Conservation (phyloP, 2,329 filamentous ascomycete genomes). For the Verticillium zaregamsianum region DNA sequence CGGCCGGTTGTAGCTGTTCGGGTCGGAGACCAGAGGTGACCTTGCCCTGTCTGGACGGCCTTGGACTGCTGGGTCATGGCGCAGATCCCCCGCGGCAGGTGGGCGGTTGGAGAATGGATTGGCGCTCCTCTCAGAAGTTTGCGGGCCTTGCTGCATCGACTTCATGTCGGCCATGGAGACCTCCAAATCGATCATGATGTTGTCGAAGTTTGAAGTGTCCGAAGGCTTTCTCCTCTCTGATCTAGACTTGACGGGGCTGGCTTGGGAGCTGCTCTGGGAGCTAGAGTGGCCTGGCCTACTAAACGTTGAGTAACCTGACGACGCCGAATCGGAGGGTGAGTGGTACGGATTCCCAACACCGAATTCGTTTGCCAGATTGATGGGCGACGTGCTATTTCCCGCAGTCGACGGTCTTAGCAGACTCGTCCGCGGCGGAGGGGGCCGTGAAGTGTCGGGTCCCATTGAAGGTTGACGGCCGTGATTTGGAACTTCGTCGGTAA, state of each 20-base stretch:
- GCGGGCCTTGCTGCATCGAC: slow-evolving; percentile 21
- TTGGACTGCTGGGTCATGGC: slow-evolving; percentile 27
- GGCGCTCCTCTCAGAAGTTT: slow-evolving; percentile 13
- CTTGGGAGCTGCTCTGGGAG: slow-evolving; percentile 54
- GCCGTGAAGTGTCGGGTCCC: slow-evolving; percentile 45
- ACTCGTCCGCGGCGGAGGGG: slow-evolving; percentile 49
- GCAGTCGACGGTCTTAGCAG: slow-evolving; percentile 37
- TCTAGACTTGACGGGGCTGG: slow-evolving; percentile 40
- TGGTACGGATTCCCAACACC: slow-evolving; percentile 62
- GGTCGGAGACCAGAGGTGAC: slow-evolving; percentile 19
- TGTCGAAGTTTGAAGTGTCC: slow-evolving; percentile 42
- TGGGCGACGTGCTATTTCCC: slow-evolving; percentile 35
- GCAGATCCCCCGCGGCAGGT: slow-evolving; percentile 16
- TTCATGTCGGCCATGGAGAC: slow-evolving; percentile 41
- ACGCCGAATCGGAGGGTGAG: slow-evolving; percentile 58
- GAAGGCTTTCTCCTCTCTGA: slow-evolving; percentile 34
- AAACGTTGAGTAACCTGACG: slow-evolving; percentile 59
- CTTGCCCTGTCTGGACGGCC: slow-evolving; percentile 12
- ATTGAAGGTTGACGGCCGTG: slow-evolving; percentile 35
- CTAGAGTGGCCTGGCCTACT: slow-evolving; percentile 56
- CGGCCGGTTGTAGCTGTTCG: background rate
- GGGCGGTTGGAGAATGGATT: slow-evolving; percentile 6
- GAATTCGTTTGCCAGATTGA: slow-evolving; percentile 58
- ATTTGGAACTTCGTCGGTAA: slow-evolving; percentile 15
- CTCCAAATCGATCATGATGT: slow-evolving; percentile 53